phyloP scores from a whole-genome alignment of 2,329 filamentous ascomycete genomes.

The Nemania sp. region DNA sequence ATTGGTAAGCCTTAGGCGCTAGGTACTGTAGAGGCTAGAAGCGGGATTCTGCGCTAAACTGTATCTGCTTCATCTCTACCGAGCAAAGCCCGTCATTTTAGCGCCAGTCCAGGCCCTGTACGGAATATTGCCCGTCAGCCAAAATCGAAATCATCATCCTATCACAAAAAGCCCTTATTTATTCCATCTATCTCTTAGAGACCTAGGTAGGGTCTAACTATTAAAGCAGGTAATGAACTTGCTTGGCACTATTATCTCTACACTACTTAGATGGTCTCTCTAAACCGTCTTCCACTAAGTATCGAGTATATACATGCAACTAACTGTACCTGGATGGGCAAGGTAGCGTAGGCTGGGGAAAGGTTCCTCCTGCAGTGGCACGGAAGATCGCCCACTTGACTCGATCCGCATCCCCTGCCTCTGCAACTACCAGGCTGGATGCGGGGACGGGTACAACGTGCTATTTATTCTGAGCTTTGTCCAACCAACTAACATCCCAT shows the following conservation, averaged over 20 bases:
- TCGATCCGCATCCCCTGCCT: conserved; percentile 36
- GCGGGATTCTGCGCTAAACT: conserved; percentile 16
- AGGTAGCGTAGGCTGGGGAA: conserved; percentile 4
- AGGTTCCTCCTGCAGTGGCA: conserved; percentile 31
- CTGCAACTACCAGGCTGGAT: conserved; percentile 36
- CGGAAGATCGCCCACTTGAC: conserved; percentile 37
- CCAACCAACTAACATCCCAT: conserved; percentile 21
- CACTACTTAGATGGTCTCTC: neutral
- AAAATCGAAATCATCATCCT: conserved; percentile 29
- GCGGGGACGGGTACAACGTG: conserved; percentile 33
- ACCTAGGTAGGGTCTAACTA: neutral
- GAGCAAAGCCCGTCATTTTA: conserved; percentile 32
- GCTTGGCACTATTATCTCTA: neutral
- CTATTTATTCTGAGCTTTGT: conserved; percentile 13
- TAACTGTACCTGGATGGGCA: neutral
- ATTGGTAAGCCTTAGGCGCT: conserved; percentile 14
- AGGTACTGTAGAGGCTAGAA: neutral
- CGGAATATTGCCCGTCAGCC: neutral
- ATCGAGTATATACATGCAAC: neutral
- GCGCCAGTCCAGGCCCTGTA: conserved; percentile 13
- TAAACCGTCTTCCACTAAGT: neutral
- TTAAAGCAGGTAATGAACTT: too few relatives aligned
- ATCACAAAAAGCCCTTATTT: conserved; percentile 14
- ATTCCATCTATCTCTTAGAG: too few relatives aligned
- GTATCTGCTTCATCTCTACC: conserved; percentile 14